phyloP scores from a whole-genome alignment of 139 green algal species.

The Coelastrella sp. region DNA sequence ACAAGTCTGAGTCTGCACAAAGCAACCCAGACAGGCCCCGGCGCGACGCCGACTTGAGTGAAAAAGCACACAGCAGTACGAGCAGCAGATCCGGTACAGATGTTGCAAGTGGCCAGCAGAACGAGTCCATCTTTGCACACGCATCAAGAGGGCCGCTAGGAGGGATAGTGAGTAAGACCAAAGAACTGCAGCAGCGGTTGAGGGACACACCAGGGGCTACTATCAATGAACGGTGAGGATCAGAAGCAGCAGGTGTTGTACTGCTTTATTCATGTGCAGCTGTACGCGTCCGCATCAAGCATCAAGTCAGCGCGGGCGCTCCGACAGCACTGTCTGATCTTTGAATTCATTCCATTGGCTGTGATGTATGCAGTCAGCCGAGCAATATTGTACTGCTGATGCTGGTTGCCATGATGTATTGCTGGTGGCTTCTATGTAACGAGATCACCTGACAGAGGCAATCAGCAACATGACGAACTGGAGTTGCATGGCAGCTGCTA shows the following conservation, averaged over 20 bases:
- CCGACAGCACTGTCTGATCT: background rate
- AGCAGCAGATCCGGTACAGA: too few relatives aligned
- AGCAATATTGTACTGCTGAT: background rate
- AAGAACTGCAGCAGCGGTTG: slow-evolving; percentile 17
- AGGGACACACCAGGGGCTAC: slow-evolving; percentile 14
- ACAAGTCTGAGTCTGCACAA: too few relatives aligned
- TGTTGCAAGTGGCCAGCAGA: background rate
- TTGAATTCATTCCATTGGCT: background rate
- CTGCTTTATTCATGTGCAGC: background rate
- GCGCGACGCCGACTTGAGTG: too few relatives aligned
- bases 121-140: background rate
- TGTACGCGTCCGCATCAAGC: background rate
- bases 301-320: background rate
- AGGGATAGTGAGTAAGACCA: background rate
- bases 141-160: background rate
- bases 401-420: too few relatives aligned
- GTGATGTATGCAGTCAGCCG: background rate
- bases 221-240: slow-evolving; percentile 1
- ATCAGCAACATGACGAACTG: too few relatives aligned
- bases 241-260: background rate
- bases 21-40: too few relatives aligned
- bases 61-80: too few relatives aligned
- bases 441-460: too few relatives aligned
- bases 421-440: too few relatives aligned
- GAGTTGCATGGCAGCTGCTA: too few relatives aligned